Evolutionary conservation across 306 rosid species (phyloP).

Genomic region (Delonix regia): DNA sequence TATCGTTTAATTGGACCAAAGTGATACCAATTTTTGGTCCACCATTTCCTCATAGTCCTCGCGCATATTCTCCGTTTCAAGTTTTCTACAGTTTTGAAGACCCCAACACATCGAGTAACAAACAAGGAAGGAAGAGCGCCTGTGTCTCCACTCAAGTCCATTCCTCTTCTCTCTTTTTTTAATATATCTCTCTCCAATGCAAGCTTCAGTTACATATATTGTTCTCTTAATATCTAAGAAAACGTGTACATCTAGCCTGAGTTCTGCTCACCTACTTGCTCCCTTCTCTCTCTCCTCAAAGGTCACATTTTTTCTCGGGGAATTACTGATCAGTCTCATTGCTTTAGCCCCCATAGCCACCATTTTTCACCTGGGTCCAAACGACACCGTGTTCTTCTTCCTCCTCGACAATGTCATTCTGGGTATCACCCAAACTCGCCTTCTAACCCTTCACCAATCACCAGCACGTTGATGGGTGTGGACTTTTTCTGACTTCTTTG

Average conservation of each 20-base stretch:
- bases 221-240: neutral
- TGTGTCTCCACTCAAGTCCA: neutral
- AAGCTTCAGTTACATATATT: neutral
- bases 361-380: constrained; percentile 46
- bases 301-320: neutral
- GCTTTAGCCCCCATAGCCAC: neutral
- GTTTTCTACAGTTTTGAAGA: too few species aligned
- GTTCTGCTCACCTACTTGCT: constrained; percentile 64
- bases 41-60: too few species aligned
- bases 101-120: too few species aligned
- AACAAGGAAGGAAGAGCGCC: neutral
- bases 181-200: neutral
- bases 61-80: too few species aligned
- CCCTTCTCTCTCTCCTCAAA: neutral
- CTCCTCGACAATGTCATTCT: constrained; percentile 53
- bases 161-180: neutral
- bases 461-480: constrained; percentile 35
- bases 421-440: constrained; percentile 46
- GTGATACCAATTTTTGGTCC: too few species aligned
- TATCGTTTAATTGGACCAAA: too few species aligned
- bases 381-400: constrained; percentile 38
- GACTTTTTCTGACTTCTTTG: constrained; percentile 29
- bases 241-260: constrained; percentile 47
- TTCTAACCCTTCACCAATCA: constrained; percentile 51
- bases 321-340: neutral